A percentile compares a stretch with the other conserved stretches of the same genome.
These are phyloP conservation scores for Xerocomellus amylosporus DNA, from an alignment of 768 basidiomycete genomes.

Conservation along the genomic window DNA sequence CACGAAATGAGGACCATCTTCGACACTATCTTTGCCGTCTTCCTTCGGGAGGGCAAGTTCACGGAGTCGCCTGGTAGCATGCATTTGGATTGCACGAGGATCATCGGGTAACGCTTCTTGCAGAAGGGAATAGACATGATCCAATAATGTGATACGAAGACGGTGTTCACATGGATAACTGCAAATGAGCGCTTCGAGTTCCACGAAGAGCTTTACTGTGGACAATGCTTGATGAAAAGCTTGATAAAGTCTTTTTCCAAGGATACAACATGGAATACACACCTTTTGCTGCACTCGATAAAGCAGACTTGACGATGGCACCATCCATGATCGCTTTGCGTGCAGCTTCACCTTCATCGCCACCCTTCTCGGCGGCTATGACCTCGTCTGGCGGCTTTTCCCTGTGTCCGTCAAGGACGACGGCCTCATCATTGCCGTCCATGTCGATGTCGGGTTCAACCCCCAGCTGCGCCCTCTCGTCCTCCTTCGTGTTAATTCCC, in stretches of 20 bases:
- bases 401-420: slow-evolving; percentile 22
- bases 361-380: slow-evolving; percentile 36
- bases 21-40: slow-evolving; percentile 1
- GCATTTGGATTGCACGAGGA: slow-evolving; percentile 38
- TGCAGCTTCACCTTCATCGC: slow-evolving; percentile 51
- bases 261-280: slow-evolving; percentile 21
- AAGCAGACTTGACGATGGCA: slow-evolving; percentile 75
- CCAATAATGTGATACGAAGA: slow-evolving; percentile 41
- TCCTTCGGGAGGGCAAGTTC: slow-evolving; percentile 29
- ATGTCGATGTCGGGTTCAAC: slow-evolving; percentile 27
- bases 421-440: slow-evolving; percentile 6
- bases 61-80: slow-evolving; percentile 37
- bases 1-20: slow-evolving; percentile 3
- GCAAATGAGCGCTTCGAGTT: slow-evolving; percentile 42
- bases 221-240: slow-evolving; percentile 36
- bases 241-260: slow-evolving; percentile 10
- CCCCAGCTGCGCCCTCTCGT: slow-evolving; percentile 8
- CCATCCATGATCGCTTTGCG: slow-evolving; percentile 71
- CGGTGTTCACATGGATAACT: slow-evolving; percentile 41
- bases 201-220: slow-evolving; percentile 38
- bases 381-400: slow-evolving; percentile 27
- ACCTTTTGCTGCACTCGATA: slow-evolving; percentile 75
- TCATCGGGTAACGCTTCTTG: slow-evolving; percentile 35
- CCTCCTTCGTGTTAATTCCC: slow-evolving; percentile 47
- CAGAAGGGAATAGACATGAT: slow-evolving; percentile 44